Evolutionary conservation across 164 flowering plant species (phyloP), one percentile per base, ranked within the genome.

Genomic region (Magnolia changhungtana): DNA sequence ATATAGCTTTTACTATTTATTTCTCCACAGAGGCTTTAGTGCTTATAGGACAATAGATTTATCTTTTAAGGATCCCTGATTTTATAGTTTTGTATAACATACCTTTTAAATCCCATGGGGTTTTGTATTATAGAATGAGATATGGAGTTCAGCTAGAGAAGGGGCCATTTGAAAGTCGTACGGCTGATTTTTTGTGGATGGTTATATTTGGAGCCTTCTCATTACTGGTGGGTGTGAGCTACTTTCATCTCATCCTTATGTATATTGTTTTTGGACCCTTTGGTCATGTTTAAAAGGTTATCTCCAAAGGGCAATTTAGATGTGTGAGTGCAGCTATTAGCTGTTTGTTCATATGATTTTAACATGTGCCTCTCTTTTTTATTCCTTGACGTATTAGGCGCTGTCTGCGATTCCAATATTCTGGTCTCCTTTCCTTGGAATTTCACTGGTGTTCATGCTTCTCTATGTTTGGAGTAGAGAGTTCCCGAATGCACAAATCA

Each of bases 151-250:
- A 91, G 77, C 86, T 96, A 52, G 98, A 96, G 85, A 85, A 83
- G 75, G 98, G 96, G 31, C 94, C 98, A 50, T 96, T 92, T 81
- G 87, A 87, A 58, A 82, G 96, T 83, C 91, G 98, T 50, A 90
- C 98, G 1, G 93, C 98, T 74, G 99, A 94, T 85, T 96, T 96
- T 83, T 85, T 96, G 85, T 96, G 98, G 98, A 96, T 96, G 98
- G 88, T 96, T 89, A 85, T 96, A 51, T 91, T 94, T 86, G 98
- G 98, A 61, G 88, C 90, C 49, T 78, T 91, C 13, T 69, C 92
- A 16, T 72, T 92, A 72, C 79, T 92, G 98, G 99, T 96, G 66
- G 55, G 90, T 82, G 37, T 55, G 55, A 63, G 71, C 20, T 75
- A 64, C 16, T 73, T 72, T 37, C 9, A 4, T 64, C 23, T 64